phyloP scores from a whole-genome alignment of 805 yeast genomes.

The Metschnikowia lunata region DNA sequence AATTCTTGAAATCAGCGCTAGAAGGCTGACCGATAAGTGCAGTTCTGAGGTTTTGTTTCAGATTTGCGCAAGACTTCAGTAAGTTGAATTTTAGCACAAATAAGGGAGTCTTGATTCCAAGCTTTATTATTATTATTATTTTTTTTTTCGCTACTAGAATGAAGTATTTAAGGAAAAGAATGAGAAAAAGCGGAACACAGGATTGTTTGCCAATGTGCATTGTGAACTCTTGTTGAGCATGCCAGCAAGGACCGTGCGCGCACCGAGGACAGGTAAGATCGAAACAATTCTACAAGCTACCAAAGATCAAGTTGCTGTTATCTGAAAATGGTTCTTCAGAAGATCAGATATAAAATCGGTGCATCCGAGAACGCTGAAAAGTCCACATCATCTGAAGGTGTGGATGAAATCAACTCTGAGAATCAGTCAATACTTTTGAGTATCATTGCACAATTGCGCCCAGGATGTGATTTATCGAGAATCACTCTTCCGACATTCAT shows the following conservation, averaged over 20 bases:
- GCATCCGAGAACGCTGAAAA: background rate
- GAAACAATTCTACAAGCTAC: background rate
- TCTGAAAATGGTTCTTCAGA: background rate
- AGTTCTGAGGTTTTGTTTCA: background rate
- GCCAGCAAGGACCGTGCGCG: too few relatives aligned
- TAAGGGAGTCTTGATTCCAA: too few relatives aligned
- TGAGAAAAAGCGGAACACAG: too few relatives aligned
- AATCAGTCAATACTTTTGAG: constrained; percentile 84
- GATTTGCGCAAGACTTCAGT: background rate
- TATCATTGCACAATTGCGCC: constrained; percentile 85
- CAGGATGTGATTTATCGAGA: constrained; percentile 84
- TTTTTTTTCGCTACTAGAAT: too few relatives aligned
- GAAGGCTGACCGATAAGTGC: background rate
- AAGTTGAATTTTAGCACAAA: too few relatives aligned
- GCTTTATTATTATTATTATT: too few relatives aligned
- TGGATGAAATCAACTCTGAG: constrained; percentile 89
- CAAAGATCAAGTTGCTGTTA: background rate
- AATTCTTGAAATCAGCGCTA: background rate
- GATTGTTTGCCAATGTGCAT: too few relatives aligned
- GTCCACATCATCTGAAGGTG: constrained; percentile 39
- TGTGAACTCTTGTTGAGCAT: too few relatives aligned
- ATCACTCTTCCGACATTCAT: constrained; percentile 95
- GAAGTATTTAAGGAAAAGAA: too few relatives aligned
- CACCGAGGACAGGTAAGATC: too few relatives aligned
- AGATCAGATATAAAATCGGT: background rate